phyloP scores from a whole-genome alignment of 805 yeast species.

The Starmerella roubikii region DNA sequence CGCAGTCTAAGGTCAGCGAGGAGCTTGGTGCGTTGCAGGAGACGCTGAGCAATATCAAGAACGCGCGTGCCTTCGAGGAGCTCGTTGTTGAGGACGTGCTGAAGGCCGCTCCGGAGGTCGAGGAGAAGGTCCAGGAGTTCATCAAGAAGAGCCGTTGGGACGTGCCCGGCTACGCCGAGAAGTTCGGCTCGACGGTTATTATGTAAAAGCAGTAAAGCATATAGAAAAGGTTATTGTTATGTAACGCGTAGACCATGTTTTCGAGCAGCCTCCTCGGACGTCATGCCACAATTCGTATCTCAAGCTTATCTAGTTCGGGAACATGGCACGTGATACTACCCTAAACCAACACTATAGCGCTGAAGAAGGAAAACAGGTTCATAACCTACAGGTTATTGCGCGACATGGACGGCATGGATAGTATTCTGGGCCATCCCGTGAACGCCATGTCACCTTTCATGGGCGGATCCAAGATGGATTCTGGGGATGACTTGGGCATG shows the following conservation, averaged over 20 bases:
- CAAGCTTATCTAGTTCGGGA: no score
- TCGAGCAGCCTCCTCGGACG: no score
- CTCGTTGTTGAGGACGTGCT: conserved; percentile 90
- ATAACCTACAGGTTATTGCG: no score
- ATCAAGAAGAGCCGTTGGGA: conserved; percentile 95
- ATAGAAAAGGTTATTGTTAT: no score
- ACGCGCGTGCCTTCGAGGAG: conserved; percentile 95
- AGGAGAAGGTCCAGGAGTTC: conserved; percentile 88
- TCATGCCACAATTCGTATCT: no score
- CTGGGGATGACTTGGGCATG: conserved; percentile 7
- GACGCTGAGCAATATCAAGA: conserved; percentile 85
- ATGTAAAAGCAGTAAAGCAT: conserved; percentile 47
- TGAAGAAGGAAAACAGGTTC: no score
- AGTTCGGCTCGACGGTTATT: conserved; percentile 91
- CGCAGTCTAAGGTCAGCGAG: conserved; percentile 75
- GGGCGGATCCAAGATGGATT: conserved; percentile 8
- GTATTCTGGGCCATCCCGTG: conserved; percentile 18
- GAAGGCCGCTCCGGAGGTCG: conserved; percentile 94
- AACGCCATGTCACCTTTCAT: conserved; percentile 16
- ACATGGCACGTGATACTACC: no score
- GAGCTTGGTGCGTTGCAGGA: conserved; percentile 76
- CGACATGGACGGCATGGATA: conserved; percentile 19
- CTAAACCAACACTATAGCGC: no score
- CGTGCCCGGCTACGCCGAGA: conserved; percentile 96
- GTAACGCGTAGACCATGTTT: no score